Evolutionary conservation across 2,329 filamentous ascomycete genomes (phyloP), one percentile per base, ranked within the genome.

Genomic region (Diplodia corticola): DNA sequence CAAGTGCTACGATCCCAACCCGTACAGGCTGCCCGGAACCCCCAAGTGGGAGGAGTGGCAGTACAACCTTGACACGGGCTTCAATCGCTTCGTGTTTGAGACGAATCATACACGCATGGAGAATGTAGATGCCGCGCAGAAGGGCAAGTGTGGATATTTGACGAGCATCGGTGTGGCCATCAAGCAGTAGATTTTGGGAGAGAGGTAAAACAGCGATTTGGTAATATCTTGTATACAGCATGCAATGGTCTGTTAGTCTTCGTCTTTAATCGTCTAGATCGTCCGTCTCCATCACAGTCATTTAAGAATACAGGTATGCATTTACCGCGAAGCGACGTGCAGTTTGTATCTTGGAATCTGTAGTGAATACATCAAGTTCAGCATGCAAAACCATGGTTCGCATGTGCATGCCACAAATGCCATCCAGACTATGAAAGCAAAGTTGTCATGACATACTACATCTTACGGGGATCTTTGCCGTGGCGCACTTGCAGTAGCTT

Each of bases 1-100:
- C 68, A 79, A 85, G 28, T 81, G 81, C 0, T 82, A 87, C 44
- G 81, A 93, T 74, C 91, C 91, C 0, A 93, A 93, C 73, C 80
- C 71, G 17, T 76, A 82, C 64, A 81, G 85, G 9, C 69, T 76
- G 50, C 44, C 68, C 0, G 82, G 80, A 0, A 79, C 80, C 50
- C 84, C 85, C 3, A 75, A 76, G 64, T 89, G 87, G 88, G 75
- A 79, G 68, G 73, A 75, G 4, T 87, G 81, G 73, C 72, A 69
- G 55, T 74, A 67, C 1, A 63, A 3, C 17, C 17, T 28, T 7
- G 40, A 68, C 13, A 70, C 73, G 22, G 70, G 68, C 20, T 75
- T 67, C 26, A 69, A 72, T 68, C 70, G 78, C 22, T 67, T 81
- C 67, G 71, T 73, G 67, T 80, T 81, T 26, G 68, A 75, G 68